Conservation (phyloP, 2,329 filamentous ascomycete species). For the Colletotrichum filicis region DNA sequence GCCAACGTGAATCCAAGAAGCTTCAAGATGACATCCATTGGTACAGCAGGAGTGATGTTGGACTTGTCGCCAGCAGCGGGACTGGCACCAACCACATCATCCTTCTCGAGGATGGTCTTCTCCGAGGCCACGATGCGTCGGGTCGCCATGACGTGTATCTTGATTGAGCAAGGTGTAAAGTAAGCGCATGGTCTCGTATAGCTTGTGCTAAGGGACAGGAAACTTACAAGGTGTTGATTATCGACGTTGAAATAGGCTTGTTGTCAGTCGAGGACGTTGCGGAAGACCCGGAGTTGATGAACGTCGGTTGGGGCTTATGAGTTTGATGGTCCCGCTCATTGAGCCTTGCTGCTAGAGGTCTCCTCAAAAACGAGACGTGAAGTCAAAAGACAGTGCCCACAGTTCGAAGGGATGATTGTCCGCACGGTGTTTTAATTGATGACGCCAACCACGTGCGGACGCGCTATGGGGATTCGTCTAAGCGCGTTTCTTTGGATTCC, state of each 20-base stretch:
- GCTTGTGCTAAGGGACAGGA: too few relatives aligned
- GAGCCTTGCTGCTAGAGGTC: neutral
- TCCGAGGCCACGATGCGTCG: slow-evolving; percentile 73
- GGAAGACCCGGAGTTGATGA: neutral
- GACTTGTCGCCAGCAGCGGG: slow-evolving; percentile 66
- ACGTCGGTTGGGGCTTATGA: slow-evolving; percentile 3
- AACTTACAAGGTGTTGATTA: neutral
- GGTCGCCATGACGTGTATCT: slow-evolving; percentile 70
- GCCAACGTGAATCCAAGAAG: slow-evolving; percentile 89
- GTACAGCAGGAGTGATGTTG: slow-evolving; percentile 84
- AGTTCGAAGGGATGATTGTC: neutral
- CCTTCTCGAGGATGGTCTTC: slow-evolving; percentile 73
- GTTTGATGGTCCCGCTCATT: slow-evolving; percentile 6
- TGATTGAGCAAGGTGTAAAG: neutral
- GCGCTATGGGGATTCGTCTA: slow-evolving; percentile 22
- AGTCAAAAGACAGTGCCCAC: slow-evolving; percentile 23
- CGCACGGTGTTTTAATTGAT: slow-evolving; percentile 30
- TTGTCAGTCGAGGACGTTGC: neutral
- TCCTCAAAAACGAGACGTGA: slow-evolving; percentile 18
- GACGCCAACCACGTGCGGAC: slow-evolving; percentile 34
- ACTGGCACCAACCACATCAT: slow-evolving; percentile 55
- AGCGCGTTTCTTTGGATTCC: slow-evolving; percentile 26
- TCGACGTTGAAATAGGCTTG: neutral
- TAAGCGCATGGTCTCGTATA: neutral
- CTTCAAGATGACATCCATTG: slow-evolving; percentile 88